These are phyloP conservation scores for Xylaria curta DNA, from an alignment of 495 filamentous ascomycete genomes.

Conservation along the genomic window DNA sequence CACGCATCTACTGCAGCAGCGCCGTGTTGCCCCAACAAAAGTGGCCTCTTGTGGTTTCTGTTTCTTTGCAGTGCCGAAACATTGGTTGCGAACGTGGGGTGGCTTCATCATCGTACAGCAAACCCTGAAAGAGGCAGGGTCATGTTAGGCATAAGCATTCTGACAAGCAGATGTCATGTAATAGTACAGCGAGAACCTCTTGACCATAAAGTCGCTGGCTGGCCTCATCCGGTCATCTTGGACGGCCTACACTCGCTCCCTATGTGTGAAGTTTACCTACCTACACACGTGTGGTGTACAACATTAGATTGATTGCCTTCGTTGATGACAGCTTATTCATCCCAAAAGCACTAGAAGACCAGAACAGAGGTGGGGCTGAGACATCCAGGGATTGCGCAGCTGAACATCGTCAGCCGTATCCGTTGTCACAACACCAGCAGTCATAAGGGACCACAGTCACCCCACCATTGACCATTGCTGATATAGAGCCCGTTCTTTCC, in stretches of 20 bases:
- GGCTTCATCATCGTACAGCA: slow-evolving; percentile 19
- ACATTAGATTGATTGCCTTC: not conserved
- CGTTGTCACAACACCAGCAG: slow-evolving; percentile 22
- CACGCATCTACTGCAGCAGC: not conserved
- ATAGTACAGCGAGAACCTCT: not conserved
- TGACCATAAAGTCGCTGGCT: not conserved
- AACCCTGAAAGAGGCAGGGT: not conserved
- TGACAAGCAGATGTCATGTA: slow-evolving; percentile 5
- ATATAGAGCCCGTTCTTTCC: not conserved
- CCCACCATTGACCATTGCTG: slow-evolving; percentile 20
- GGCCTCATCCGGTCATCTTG: not conserved
- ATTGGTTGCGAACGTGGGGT: slow-evolving; percentile 4
- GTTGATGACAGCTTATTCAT: not conserved
- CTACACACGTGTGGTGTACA: not conserved
- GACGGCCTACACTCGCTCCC: not conserved
- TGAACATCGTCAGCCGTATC: slow-evolving; percentile 22
- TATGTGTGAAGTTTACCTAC: not conserved
- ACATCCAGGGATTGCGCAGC: slow-evolving; percentile 18
- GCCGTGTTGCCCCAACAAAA: not conserved
- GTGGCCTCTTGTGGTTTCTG: not conserved
- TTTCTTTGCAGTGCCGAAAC: not conserved
- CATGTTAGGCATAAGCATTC: slow-evolving; percentile 3
- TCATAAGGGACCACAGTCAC: slow-evolving; percentile 18
- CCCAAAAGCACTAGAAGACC: not conserved
- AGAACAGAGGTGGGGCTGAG: slow-evolving; percentile 13